Evolutionary conservation across 2,329 filamentous ascomycete genomes (phyloP).

Genomic region (Chaetomium strumarium): DNA sequence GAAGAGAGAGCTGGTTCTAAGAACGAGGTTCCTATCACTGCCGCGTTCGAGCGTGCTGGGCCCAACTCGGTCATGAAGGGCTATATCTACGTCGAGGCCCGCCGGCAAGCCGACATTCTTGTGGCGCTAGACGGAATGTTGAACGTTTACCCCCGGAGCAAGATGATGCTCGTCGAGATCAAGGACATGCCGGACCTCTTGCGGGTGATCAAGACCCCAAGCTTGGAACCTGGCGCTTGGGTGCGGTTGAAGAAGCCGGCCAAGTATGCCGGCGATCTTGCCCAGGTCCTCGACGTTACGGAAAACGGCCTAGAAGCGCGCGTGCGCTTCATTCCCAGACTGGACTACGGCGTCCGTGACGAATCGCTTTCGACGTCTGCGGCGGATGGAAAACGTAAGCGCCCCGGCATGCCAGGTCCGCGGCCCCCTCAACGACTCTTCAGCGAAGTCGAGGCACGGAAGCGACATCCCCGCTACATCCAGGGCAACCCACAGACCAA

Average conservation of each 20-base stretch:
- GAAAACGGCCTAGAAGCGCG: conserved; percentile 86
- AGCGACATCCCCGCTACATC: conserved; percentile 64
- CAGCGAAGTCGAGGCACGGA: conserved; percentile 86
- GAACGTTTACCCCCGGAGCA: conserved; percentile 83
- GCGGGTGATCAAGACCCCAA: conserved; percentile 78
- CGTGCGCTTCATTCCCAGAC: conserved; percentile 79
- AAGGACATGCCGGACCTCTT: conserved; percentile 98
- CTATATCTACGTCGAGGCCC: conserved; percentile 91
- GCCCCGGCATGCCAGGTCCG: conserved; percentile 54
- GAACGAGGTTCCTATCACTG: conserved; percentile 76
- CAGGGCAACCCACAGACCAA: conserved; percentile 69
- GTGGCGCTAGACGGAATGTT: conserved; percentile 76
- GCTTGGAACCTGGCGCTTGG: conserved; percentile 81
- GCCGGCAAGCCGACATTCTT: conserved; percentile 78
- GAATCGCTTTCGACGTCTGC: conserved; percentile 49
- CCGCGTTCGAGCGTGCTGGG: conserved; percentile 83
- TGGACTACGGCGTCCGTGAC: conserved; percentile 87
- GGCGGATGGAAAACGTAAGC: conserved; percentile 72
- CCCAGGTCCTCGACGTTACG: conserved; percentile 86
- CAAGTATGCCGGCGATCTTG: conserved; percentile 83
- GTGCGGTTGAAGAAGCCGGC: conserved; percentile 76
- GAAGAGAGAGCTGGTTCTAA: conserved; percentile 74
- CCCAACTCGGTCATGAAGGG: conserved; percentile 79
- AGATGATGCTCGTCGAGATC: conserved; percentile 83
- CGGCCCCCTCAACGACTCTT: conserved; percentile 85